Evolutionary conservation across 768 basidiomycete genomes (phyloP), one percentile per base, ranked within the genome.

Genomic region (Hericium alpestre): DNA sequence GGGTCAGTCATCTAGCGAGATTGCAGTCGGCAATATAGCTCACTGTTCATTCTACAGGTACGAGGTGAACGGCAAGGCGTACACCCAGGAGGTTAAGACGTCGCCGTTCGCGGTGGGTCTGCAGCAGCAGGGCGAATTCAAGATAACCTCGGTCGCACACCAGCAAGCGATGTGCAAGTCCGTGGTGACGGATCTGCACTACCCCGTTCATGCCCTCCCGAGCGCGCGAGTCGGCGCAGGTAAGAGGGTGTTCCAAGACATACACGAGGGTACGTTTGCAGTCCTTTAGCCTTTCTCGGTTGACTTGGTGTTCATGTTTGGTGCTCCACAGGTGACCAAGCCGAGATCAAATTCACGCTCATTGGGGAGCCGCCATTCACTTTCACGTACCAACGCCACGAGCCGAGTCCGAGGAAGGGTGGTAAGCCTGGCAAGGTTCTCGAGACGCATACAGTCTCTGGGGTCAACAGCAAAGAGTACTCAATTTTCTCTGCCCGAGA

Each of bases 281-380:
- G 52, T n/a, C 10, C 47, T 48, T 3, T 50, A 53, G 18, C 12
- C 32, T 38, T 23, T 16, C 27, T 38, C 20, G 5, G 18, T 48
- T 1, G 18, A 32, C 40, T 23, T 23, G 46, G 48, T 16, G 23
- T 13, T 37, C 16, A 16, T 23, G 43, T 20, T 47, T 47, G 56
- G 51, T 22, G 23, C 55, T 55, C 57, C 41, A 12, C 61, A 90
- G 89, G 90, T 56, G 90, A 93, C 65, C 88, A 96, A 74, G 93
- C 95, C 16, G 90, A 93, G 70, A 96, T 99, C 58, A 72, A 86
- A 43, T 97, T 99, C 70, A 84, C 85, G 3, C 79, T 99, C 54
- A 76, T 86, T 37, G 96, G 96, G 48, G 87, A 90, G 67, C 87
- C 96, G 16, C 96, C 96, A 0, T 99, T 97, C 73, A 87, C 93